phyloP scores from a whole-genome alignment of 495 filamentous ascomycete species.

The Lepraria neglecta region DNA sequence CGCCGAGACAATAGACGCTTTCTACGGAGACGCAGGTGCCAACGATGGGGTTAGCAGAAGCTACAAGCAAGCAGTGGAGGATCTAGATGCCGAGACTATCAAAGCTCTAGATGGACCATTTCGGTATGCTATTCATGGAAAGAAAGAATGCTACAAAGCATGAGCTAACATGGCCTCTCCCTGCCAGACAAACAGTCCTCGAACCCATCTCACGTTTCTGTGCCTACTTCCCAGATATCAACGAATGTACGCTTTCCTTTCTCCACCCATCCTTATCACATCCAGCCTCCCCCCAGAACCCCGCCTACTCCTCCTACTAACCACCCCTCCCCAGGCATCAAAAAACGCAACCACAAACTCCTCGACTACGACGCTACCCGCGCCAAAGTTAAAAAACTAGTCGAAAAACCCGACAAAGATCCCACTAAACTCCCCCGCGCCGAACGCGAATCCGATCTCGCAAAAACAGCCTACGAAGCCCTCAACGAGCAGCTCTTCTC shows the following conservation, averaged over 20 bases:
- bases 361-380: slow-evolving; percentile 96
- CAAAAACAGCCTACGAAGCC: slow-evolving; percentile 86
- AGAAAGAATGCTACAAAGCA: neutral
- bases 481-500: slow-evolving; percentile 90
- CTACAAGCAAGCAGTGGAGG: slow-evolving; percentile 97
- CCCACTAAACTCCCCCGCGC: slow-evolving; percentile 86
- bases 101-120: slow-evolving; percentile 98
- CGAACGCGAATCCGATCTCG: slow-evolving; percentile 90
- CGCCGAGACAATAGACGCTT: slow-evolving; percentile 97
- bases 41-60: slow-evolving; percentile 89
- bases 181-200: slow-evolving; percentile 77
- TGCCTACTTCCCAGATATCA: slow-evolving; percentile 97
- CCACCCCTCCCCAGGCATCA: slow-evolving; percentile 58
- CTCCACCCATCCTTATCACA: neutral
- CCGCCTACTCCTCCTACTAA: slow-evolving; percentile 3
- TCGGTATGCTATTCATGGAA: slow-evolving; percentile 43
- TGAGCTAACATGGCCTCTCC: neutral
- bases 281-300: neutral
- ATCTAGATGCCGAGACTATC: slow-evolving; percentile 95
- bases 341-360: slow-evolving; percentile 95
- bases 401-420: slow-evolving; percentile 98
- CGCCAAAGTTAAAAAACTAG: slow-evolving; percentile 90
- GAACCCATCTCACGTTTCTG: slow-evolving; percentile 94
- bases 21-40: slow-evolving; percentile 94
- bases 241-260: slow-evolving; percentile 65